Evolutionary conservation across 306 rosid species (phyloP).

Genomic region (Dryas drummondii): DNA sequence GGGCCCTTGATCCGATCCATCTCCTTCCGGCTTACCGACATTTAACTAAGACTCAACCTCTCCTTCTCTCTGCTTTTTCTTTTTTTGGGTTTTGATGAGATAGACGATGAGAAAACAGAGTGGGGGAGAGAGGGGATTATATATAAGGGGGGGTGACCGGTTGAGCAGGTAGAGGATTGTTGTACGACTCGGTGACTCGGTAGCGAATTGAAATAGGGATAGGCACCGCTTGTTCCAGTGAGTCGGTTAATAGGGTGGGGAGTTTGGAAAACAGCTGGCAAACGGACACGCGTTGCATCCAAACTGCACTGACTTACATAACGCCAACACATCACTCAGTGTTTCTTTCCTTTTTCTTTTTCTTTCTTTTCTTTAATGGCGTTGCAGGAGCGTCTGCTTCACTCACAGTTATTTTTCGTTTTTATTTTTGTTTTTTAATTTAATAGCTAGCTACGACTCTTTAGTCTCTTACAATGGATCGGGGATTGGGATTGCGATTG

Average conservation of each 20-base stretch:
- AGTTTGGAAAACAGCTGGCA: constrained; percentile 91
- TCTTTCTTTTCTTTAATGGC: not conserved
- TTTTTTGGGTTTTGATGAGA: not conserved
- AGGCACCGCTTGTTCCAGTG: constrained; percentile 62
- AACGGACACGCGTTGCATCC: constrained; percentile 71
- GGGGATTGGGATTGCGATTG: not conserved
- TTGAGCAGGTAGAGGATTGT: constrained; percentile 48
- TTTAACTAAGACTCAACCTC: not conserved
- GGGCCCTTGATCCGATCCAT: constrained; percentile 98
- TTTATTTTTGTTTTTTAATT: not conserved
- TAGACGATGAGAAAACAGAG: not conserved
- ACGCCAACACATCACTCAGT: not conserved
- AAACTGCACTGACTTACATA: constrained; percentile 16
- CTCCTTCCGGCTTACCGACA: constrained; percentile 39
- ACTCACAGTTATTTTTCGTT: constrained; percentile 8
- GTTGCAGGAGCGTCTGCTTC: constrained; percentile 36
- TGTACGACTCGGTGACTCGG: constrained; percentile 10
- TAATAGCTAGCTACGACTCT: not conserved
- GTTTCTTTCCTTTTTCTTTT: constrained; percentile 9
- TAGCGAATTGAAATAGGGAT: constrained; percentile 16
- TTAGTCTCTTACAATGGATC: too few species aligned
- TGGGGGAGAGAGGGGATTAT: constrained; percentile 16
- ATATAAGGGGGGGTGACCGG: constrained; percentile 59
- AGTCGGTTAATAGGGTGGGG: constrained; percentile 51
- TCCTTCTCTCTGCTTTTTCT: not conserved